phyloP scores from a whole-genome alignment of 2,329 filamentous ascomycete genomes.

The Beauveria pseudobassiana region DNA sequence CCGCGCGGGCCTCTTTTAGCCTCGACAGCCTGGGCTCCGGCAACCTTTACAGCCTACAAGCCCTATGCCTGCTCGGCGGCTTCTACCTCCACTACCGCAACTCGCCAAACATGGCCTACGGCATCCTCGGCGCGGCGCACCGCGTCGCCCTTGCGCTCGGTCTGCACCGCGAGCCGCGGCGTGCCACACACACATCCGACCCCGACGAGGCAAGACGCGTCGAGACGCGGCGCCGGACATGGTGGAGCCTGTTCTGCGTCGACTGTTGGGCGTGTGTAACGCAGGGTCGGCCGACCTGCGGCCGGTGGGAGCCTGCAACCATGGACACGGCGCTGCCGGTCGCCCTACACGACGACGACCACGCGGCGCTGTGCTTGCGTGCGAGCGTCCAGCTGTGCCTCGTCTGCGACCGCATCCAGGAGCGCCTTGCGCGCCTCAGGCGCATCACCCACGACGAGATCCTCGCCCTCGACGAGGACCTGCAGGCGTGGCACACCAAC shows the following conservation, averaged over 20 bases:
- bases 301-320: slow-evolving; percentile 22
- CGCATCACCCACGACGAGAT: slow-evolving; percentile 20
- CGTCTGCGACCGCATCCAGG: slow-evolving; percentile 23
- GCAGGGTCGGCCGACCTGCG: slow-evolving; percentile 51
- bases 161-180: slow-evolving; percentile 53
- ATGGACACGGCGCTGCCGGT: slow-evolving; percentile 23
- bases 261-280: slow-evolving; percentile 69
- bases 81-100: slow-evolving; percentile 75
- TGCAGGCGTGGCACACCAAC: slow-evolving; percentile 20
- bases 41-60: slow-evolving; percentile 67
- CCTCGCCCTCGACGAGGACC: slow-evolving; percentile 20
- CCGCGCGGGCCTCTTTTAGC: slow-evolving; percentile 44
- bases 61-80: slow-evolving; percentile 62
- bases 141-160: slow-evolving; percentile 69
- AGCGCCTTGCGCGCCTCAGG: slow-evolving; percentile 22
- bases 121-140: slow-evolving; percentile 62
- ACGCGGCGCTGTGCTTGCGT: slow-evolving; percentile 19
- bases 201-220: slow-evolving; percentile 30
- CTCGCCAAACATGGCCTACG: slow-evolving; percentile 68
- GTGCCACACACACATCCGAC: slow-evolving; percentile 21
- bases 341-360: slow-evolving; percentile 17
- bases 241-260: slow-evolving; percentile 69
- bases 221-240: slow-evolving; percentile 59
- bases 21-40: slow-evolving; percentile 50
- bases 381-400: slow-evolving; percentile 23